A percentile compares a stretch with the other conserved stretches of the same genome.
These are phyloP conservation scores for Ustilago crameri DNA, from an alignment of 1,284 basidiomycete genomes.

Conservation along the genomic window DNA sequence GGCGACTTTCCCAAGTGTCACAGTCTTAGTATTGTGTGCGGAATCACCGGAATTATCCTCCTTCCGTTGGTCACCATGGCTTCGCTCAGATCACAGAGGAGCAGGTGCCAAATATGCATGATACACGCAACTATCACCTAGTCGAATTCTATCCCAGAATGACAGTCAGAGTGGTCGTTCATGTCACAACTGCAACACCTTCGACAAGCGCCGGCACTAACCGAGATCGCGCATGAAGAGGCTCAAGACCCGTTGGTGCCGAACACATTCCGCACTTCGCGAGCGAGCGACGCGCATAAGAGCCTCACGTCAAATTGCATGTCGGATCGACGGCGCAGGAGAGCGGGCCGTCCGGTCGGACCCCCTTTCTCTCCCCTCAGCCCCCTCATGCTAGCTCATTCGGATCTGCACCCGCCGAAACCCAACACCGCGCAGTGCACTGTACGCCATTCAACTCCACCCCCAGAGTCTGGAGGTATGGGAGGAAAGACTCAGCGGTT, in stretches of 20 bases:
- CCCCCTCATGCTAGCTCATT: neutral
- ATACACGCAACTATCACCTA: too few relatives aligned
- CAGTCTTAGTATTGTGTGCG: too few relatives aligned
- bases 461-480: neutral
- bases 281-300: slow-evolving; percentile 1
- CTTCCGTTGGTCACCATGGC: too few relatives aligned
- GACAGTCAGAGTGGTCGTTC: too few relatives aligned
- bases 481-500: neutral
- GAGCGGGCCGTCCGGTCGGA: neutral
- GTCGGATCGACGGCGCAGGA: slow-evolving; percentile 14
- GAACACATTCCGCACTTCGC: slow-evolving; percentile 23
- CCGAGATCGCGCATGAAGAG: neutral
- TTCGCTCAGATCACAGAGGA: too few relatives aligned
- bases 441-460: too few relatives aligned
- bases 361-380: neutral
- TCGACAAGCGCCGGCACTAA: neutral
- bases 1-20: too few relatives aligned
- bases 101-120: too few relatives aligned
- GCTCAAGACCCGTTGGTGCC: slow-evolving; percentile 3
- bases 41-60: too few relatives aligned
- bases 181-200: neutral
- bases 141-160: too few relatives aligned
- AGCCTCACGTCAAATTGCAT: slow-evolving; percentile 9
- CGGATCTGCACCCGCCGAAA: neutral
- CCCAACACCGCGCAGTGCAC: neutral